Base-by-base conservation (phyloP, 2,329 filamentous ascomycete species). In the Colletotrichum tropicale region DNA sequence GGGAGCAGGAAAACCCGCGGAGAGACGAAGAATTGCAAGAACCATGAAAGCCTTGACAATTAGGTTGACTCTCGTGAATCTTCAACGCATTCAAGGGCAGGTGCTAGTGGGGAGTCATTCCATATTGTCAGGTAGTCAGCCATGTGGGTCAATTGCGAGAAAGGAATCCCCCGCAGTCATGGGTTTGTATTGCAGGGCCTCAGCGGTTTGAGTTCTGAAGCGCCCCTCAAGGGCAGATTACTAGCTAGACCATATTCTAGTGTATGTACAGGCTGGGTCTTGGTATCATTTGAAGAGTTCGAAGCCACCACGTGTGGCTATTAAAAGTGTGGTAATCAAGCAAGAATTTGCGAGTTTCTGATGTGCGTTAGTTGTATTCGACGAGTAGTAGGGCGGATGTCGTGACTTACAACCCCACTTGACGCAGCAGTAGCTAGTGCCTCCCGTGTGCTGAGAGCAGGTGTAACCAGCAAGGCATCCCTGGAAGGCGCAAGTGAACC, bases 341-440 rank as follows among this genome's bases (percentile, higher is more conserved):
- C 43, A 12, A 0, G 2, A 48, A 13, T 3, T 1, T 48, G 43
- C 43, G 4, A 48, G 10, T 48, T 48, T 48, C 43, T 48, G 43
- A 13, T 48, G 43, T 48, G 43, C n/a, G n/a, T 48, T 48, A 48
- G n/a, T 48, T 21, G 6, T 48, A 3, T 48, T 48, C n/a, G 6
- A 21, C 43, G n/a, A 21, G 43, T 5, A 21, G 43, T 6, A 48
- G n/a, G 6, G 43, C 43, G 0, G n/a, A 21, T 1, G 43, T 8
- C 89, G 12, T 13, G 16, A 43, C 66, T 69, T 21, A 69, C 66
- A 69, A 48, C 43, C 43, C 66, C 66, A 69, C 66, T 60, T 69
- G 66, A 69, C 66, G 32, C 66, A 69, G 66, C 66, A 69, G 32
- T 36, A 69, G 66, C 8, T 24, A 6, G 30, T 60, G 6, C 52